Base-by-base conservation (phyloP, 1,139 yeast species). In the Kurtzmaniella quercitrusa region DNA sequence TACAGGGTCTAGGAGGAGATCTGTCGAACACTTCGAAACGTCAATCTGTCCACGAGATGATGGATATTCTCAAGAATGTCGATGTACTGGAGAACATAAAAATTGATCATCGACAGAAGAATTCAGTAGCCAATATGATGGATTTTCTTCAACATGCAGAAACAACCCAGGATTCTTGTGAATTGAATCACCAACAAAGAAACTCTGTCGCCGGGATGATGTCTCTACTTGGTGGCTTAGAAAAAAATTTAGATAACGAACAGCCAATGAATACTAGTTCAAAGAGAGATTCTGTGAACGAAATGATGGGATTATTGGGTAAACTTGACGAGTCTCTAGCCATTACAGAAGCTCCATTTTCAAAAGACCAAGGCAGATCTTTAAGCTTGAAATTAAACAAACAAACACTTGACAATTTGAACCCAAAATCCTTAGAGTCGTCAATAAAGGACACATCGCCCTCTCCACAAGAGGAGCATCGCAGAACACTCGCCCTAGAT, bases 161-260 rank as follows among this genome's bases (percentile, higher is more conserved):
- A 28, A 45, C 49, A 26, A 41, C 46, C 23, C 50, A 45, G 36
- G 45, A 30, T 14, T 9, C 47, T 12, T 17, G 38, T 6, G 22
- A 35, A 9, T 21, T 35, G 14, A 30, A 35, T 11, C 44, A 42
- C 5, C 42, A 55, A 33, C 54, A 57, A 18, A 50, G 64, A 19
- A 48, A 53, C 33, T 61, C 66, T 0, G 53, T 62, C 3, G 43
- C 46, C 12, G 60, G 61, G 39, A 61, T 62, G 64, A 60, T 60
- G 58, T 33, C 33, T 40, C 51, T 9, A 45, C 51, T 8, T 43
- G 41, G 44, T 46, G 3, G 39, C 38, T 19, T 47, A 47, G 35
- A 55, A 7, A 37, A 36, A 7, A 9, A 14, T 5, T 14, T 18
- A 14, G 9, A 5, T 4, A 14, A 14, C 18, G 3, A 14, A 5